Conservation (phyloP, 176 grass and related monocot species). For the Triticum dicoccoides region DNA sequence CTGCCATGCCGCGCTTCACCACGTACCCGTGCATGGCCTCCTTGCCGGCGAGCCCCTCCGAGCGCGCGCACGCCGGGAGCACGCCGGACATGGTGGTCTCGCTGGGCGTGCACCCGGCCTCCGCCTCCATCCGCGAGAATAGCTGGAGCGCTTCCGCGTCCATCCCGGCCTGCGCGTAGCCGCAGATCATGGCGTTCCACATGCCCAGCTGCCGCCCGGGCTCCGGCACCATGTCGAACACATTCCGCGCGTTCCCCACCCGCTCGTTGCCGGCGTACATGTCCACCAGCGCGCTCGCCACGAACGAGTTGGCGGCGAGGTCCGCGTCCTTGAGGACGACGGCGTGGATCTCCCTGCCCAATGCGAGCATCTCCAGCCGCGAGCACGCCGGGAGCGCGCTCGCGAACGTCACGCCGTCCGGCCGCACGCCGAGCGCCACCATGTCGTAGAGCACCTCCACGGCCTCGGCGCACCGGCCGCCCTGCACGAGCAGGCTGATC, state of each 20-base stretch:
- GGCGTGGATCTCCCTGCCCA: constrained; percentile 74
- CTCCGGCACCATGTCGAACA: constrained; percentile 51
- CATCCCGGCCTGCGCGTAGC: constrained; percentile 75
- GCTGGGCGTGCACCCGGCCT: constrained; percentile 56
- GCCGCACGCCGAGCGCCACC: constrained; percentile 52
- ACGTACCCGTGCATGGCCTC: constrained; percentile 86
- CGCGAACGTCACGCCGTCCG: constrained; percentile 70
- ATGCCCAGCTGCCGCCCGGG: constrained; percentile 48
- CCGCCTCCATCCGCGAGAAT: constrained; percentile 62
- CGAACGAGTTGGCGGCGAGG: constrained; percentile 70
- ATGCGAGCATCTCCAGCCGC: constrained; percentile 43
- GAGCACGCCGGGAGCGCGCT: constrained; percentile 80
- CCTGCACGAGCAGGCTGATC: constrained; percentile 74
- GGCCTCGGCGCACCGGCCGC: constrained; percentile 39
- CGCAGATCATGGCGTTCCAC: constrained; percentile 96
- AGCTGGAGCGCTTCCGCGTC: constrained; percentile 67
- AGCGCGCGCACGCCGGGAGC: constrained; percentile 65
- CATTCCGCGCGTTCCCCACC: constrained; percentile 38
- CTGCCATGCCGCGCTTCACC: constrained; percentile 69
- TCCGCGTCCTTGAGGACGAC: constrained; percentile 48
- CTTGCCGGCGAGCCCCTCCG: constrained; percentile 58
- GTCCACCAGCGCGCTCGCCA: constrained; percentile 80
- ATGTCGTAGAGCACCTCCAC: constrained; percentile 55
- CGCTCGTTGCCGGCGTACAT: constrained; percentile 79
- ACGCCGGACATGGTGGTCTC: constrained; percentile 87